Conservation (phyloP, 164 flowering plant species). For the Cinnamomum chago region DNA sequence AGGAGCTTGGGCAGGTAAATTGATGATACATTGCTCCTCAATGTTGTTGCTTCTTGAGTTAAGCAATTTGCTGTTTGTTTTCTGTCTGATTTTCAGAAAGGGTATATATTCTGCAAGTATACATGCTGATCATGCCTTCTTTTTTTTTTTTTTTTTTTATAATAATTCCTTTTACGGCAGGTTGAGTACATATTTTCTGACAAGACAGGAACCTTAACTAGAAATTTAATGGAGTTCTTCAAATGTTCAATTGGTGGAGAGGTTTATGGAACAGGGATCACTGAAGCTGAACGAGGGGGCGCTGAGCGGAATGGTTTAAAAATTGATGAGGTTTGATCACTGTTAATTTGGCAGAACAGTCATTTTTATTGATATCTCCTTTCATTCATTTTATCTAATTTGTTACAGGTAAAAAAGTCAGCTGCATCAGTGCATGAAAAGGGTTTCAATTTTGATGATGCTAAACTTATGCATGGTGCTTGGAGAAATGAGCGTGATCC, state of each 20-base stretch:
- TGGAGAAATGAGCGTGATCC: constrained; percentile 95
- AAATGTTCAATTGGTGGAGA: constrained; percentile 97
- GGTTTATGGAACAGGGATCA: constrained; percentile 81
- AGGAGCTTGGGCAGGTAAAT: constrained; percentile 96
- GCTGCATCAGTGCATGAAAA: constrained; percentile 55
- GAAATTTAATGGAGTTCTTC: constrained; percentile 96
- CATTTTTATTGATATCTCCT: background rate
- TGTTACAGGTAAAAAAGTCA: constrained; percentile 43
- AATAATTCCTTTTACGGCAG: constrained; percentile 25
- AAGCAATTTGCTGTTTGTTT: background rate
- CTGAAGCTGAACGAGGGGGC: constrained; percentile 80
- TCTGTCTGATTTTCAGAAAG: background rate
- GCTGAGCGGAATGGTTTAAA: constrained; percentile 65
- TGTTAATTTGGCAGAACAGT: background rate
- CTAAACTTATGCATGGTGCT: constrained; percentile 87
- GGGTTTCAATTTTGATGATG: constrained; percentile 96
- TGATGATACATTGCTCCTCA: background rate
- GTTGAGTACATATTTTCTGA: constrained; percentile 97
- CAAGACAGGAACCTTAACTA: constrained; percentile 94
- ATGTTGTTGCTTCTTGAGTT: background rate
- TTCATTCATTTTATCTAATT: constrained; percentile 2
- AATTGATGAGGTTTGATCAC: constrained; percentile 49
- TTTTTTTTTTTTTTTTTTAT: background rate
- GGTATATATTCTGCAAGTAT: background rate
- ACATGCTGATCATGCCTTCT: background rate